Conservation (phyloP, 495 filamentous ascomycete species). For the Chaetomidium leptoderma region DNA sequence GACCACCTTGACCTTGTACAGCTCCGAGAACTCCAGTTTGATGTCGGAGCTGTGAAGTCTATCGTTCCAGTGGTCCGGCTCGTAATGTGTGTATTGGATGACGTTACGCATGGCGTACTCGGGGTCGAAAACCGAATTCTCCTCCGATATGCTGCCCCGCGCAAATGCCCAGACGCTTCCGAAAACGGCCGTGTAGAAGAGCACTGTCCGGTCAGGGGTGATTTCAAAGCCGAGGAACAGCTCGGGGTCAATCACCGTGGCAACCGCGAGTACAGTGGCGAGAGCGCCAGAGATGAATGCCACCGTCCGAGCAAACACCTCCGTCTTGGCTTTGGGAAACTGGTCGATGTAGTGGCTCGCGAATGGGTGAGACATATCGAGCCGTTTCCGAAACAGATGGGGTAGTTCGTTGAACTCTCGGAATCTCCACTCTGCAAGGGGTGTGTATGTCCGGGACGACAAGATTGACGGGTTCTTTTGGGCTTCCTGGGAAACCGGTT, state of each 20-base stretch:
- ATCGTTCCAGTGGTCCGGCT: conserved; percentile 80
- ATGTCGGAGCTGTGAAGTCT: conserved; percentile 84
- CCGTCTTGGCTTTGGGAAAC: conserved; percentile 91
- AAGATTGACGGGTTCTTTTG: conserved; percentile 80
- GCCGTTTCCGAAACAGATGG: conserved; percentile 82
- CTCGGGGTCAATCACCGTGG: conserved; percentile 80
- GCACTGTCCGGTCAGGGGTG: conserved; percentile 71
- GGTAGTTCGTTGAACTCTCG: conserved; percentile 96
- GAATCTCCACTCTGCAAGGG: conserved; percentile 95
- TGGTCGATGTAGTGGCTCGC: conserved; percentile 90
- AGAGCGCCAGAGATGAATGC: conserved; percentile 84
- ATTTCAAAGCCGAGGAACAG: conserved; percentile 89
- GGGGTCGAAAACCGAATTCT: conserved; percentile 86
- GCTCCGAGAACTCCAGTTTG: conserved; percentile 73
- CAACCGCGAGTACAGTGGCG: conserved; percentile 73
- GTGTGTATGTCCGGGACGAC: conserved; percentile 81
- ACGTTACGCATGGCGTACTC: conserved; percentile 83
- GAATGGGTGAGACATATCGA: conserved; percentile 92
- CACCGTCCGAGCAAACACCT: conserved; percentile 75
- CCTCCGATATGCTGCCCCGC: conserved; percentile 74
- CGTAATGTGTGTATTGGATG: conserved; percentile 86
- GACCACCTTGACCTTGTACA: conserved; percentile 83
- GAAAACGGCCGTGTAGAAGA: conserved; percentile 75
- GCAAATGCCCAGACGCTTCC: conserved; percentile 72
- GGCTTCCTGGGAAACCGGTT: conserved; percentile 60